Percentiles rank a stretch among this genome's conserved stretches.
Evolutionary conservation across 1,284 basidiomycete species (phyloP).

Genomic region (Melampsora larici-populina): DNA sequence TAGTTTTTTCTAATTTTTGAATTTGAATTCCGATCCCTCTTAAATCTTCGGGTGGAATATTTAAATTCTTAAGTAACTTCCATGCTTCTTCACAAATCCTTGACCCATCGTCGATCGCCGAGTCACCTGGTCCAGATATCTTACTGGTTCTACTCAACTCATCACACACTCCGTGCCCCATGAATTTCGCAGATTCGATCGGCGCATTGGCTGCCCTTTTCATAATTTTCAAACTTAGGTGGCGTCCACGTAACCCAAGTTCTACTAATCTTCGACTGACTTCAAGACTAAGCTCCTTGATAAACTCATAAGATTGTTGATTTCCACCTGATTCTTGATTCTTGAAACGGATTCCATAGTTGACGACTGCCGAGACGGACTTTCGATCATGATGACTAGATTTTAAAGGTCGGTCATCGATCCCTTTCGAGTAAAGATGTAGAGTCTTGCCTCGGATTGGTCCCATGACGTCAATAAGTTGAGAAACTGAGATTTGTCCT

Average conservation of each 20-base stretch:
- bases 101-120: conserved; percentile 68
- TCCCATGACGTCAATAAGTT: conserved; percentile 18
- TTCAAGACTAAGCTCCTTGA: conserved; percentile 70
- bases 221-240: conserved; percentile 82
- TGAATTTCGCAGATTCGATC: conserved; percentile 90
- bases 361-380: conserved; percentile 47
- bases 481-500: conserved; percentile 51
- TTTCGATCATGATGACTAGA: conserved; percentile 45
- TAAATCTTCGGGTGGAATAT: conserved; percentile 76
- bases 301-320: conserved; percentile 65
- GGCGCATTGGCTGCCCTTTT: conserved; percentile 80
- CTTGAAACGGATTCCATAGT: conserved; percentile 88
- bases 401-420: background rate
- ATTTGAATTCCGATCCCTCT: conserved; percentile 91
- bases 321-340: conserved; percentile 62
- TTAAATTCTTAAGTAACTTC: conserved; percentile 68
- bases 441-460: conserved; percentile 22
- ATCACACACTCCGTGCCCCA: conserved; percentile 87
- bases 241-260: conserved; percentile 66
- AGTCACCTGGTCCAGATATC: conserved; percentile 62
- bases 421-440: conserved; percentile 14
- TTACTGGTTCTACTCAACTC: conserved; percentile 71
- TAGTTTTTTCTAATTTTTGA: conserved; percentile 71
- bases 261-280: conserved; percentile 68
- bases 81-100: conserved; percentile 75